These are phyloP conservation scores for Microbotryum violaceum DNA, from an alignment of 1,284 basidiomycete genomes.

Conservation along the genomic window DNA sequence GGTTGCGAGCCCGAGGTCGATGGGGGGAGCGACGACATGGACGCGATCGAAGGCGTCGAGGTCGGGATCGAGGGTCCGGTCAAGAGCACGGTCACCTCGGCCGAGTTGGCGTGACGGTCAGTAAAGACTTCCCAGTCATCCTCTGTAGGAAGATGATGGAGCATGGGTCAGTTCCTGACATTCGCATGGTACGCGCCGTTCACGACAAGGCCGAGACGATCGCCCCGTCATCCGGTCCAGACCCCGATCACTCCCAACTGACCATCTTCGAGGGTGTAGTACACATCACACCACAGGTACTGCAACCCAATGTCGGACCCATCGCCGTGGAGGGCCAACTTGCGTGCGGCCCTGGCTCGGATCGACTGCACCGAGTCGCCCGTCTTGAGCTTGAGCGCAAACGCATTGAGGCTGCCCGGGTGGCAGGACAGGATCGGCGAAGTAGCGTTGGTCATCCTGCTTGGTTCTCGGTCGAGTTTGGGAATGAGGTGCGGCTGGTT, in stretches of 20 bases:
- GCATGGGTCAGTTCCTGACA: background rate
- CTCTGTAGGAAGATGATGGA: slow-evolving; percentile 15
- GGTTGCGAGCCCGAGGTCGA: slow-evolving; percentile 11
- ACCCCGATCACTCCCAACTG: background rate
- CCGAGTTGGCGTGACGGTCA: slow-evolving; percentile 16
- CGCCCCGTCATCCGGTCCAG: background rate
- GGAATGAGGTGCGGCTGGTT: too few relatives aligned
- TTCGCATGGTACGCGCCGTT: background rate
- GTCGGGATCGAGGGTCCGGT: slow-evolving; percentile 27
- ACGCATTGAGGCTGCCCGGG: slow-evolving; percentile 33
- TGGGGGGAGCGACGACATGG: slow-evolving; percentile 27
- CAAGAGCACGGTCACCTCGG: slow-evolving; percentile 31
- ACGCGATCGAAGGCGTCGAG: slow-evolving; percentile 30
- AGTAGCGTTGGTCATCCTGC: background rate
- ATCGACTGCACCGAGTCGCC: slow-evolving; percentile 23
- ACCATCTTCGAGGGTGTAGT: slow-evolving; percentile 36
- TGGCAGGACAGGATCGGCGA: slow-evolving; percentile 28
- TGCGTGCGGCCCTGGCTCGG: slow-evolving; percentile 18
- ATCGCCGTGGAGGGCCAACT: slow-evolving; percentile 23
- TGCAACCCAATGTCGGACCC: slow-evolving; percentile 17
- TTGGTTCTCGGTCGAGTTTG: too few relatives aligned
- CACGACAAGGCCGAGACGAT: background rate
- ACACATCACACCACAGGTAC: slow-evolving; percentile 32
- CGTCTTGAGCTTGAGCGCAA: slow-evolving; percentile 34
- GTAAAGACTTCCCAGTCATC: slow-evolving; percentile 36